A percentile compares a stretch with the other conserved stretches of the same genome.
Evolutionary conservation across 2,329 filamentous ascomycete species (phyloP).

Genomic region (Aspergillus clavatus): DNA sequence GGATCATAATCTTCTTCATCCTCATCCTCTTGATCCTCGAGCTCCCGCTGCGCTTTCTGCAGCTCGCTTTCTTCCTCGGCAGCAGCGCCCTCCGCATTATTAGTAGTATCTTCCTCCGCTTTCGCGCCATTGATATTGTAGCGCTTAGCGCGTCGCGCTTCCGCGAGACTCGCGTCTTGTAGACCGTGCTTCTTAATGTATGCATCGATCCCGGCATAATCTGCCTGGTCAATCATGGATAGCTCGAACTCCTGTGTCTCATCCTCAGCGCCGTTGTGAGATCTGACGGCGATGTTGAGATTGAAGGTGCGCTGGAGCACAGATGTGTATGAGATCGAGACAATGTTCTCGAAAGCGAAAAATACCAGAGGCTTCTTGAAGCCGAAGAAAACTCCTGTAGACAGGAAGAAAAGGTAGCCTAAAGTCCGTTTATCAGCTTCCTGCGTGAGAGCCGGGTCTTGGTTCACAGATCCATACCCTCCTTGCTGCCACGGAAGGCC

Average conservation of each 20-base stretch:
- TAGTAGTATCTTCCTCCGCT: conserved; percentile 20
- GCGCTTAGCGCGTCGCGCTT: conserved; percentile 55
- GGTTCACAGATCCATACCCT: conserved; percentile 43
- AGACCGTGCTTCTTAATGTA: conserved; percentile 59
- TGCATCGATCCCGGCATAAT: conserved; percentile 57
- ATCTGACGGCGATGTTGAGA: conserved; percentile 51
- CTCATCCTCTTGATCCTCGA: conserved; percentile 47
- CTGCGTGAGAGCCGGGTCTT: background rate
- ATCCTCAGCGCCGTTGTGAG: conserved; percentile 23
- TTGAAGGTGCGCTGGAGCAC: conserved; percentile 64
- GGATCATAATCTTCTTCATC: conserved; percentile 50
- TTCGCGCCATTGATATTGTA: conserved; percentile 48
- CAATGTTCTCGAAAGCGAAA: conserved; percentile 56
- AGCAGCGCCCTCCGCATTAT: conserved; percentile 29
- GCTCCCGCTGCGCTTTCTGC: conserved; percentile 53
- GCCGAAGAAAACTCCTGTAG: conserved; percentile 57
- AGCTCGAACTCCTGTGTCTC: conserved; percentile 57
- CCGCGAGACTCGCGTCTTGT: conserved; percentile 61
- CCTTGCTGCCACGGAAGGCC: conserved; percentile 60
- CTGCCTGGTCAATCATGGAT: conserved; percentile 61
- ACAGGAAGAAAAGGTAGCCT: conserved; percentile 61
- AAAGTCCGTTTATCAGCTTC: background rate
- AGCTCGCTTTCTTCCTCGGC: conserved; percentile 56
- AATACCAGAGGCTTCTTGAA: conserved; percentile 63
- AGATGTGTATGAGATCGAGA: conserved; percentile 59